Base-by-base conservation (phyloP, 257 asterid species). In the Prunella vulgaris region DNA sequence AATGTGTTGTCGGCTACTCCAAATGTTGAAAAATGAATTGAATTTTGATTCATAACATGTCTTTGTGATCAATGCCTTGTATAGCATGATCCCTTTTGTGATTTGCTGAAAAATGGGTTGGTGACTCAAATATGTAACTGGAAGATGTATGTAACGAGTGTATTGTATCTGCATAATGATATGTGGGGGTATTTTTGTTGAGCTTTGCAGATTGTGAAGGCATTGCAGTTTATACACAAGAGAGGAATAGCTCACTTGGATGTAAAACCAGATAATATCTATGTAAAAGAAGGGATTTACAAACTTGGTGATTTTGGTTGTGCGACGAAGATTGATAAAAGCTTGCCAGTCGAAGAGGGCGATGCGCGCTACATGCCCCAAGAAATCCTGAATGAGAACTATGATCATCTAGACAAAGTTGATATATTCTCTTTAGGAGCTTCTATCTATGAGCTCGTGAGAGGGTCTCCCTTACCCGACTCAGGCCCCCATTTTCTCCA, bases 311-410 rank as follows among this genome's bases (percentile, higher is more conserved):
- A 93, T 80, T 90, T 93, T 71, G 98, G 98, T 42, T 93, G 97
- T 77, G 96, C 97, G 21, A 90, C 95, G 35, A 91, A 79, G 51
- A 79, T 84, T 42, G 92, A 93, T 76, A 72, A 75, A 74, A 88
- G 95, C 83, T 78, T 88, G 77, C 97, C 97, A 17, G 76, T 90
- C 52, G 98, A 93, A 81, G 98, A 93, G 78, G 98, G 98, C 1
- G 98, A 93, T 78, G 98, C 97, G 25, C 95, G 98, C 57, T 93
- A 90, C 64, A 90, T 93, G 97, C 97, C 98, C 75, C 97, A 81
- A 77, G 98, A 93, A 82, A 90, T 93, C 72, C 82, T 93, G 71
- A 93, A 93, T 60, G 98, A 93, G 62, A 74, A 90, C 53, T 88
- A 85, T 70, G 97, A 93, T 72, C 74, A 84, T 75, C 86, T 93